Conservation (phyloP, 208 protist species). For the Acanthamoeba healyi region DNA sequence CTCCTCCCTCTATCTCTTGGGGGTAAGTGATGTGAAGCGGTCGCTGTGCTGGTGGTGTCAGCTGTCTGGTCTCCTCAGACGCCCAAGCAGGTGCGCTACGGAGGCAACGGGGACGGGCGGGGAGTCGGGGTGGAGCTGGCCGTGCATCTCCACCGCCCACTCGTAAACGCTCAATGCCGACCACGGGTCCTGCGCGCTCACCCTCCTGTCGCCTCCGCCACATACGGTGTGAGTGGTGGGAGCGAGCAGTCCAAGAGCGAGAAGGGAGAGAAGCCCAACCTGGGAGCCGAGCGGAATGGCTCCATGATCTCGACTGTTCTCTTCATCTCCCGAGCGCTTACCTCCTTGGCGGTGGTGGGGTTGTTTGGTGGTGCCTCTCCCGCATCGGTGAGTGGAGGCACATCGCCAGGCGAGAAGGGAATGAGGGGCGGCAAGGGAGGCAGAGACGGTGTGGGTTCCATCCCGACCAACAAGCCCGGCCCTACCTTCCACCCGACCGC, state of each 20-base stretch:
- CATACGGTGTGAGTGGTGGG: background rate
- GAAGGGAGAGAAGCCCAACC: background rate
- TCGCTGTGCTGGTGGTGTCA: no score
- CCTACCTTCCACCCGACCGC: background rate
- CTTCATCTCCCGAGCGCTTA: background rate
- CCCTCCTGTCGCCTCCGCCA: background rate
- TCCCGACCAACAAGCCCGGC: background rate
- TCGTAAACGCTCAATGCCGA: conserved; percentile 20
- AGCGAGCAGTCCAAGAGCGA: background rate
- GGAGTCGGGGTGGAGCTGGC: background rate
- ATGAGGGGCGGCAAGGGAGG: background rate
- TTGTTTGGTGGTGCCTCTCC: background rate
- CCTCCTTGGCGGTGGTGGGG: background rate
- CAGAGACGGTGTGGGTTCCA: background rate
- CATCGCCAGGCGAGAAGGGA: background rate
- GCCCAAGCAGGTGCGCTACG: background rate
- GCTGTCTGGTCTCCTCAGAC: no score
- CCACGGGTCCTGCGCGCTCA: background rate
- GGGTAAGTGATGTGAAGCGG: no score
- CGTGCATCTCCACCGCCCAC: background rate
- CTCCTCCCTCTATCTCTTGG: no score
- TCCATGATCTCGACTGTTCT: conserved; percentile 32
- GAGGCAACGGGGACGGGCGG: background rate
- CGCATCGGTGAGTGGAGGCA: background rate
- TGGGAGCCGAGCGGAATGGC: background rate